Percentiles rank a stretch among this genome's conserved stretches.
Evolutionary conservation across 2,329 filamentous ascomycete genomes (phyloP).

Genomic region (Ascochyta rabiei): DNA sequence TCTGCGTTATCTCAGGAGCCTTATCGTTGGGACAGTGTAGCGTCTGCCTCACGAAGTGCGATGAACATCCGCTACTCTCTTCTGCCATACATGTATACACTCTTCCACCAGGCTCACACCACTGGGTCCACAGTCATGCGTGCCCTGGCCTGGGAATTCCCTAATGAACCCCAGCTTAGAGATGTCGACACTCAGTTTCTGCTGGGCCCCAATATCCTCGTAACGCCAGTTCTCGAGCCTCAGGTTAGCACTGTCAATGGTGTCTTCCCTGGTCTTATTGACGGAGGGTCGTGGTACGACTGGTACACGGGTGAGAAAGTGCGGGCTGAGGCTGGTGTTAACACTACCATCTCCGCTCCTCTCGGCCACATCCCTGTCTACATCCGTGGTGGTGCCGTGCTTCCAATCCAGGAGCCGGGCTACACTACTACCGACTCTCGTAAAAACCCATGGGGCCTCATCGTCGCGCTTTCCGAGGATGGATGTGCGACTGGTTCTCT

Average conservation of each 20-base stretch:
- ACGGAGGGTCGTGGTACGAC: conserved; percentile 73
- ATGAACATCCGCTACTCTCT: conserved; percentile 75
- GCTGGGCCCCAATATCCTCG: conserved; percentile 68
- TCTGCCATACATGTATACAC: conserved; percentile 77
- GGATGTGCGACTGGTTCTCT: conserved; percentile 66
- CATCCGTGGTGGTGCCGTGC: conserved; percentile 69
- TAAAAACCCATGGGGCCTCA: conserved; percentile 69
- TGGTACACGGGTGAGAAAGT: conserved; percentile 74
- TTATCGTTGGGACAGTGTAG: conserved; percentile 71
- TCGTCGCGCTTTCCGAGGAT: conserved; percentile 64
- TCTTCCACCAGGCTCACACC: conserved; percentile 69
- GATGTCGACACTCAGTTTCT: conserved; percentile 74
- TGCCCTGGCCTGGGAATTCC: conserved; percentile 76
- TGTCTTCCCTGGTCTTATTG: conserved; percentile 70
- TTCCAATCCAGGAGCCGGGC: conserved; percentile 71
- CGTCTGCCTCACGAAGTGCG: conserved; percentile 66
- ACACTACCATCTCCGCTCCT: conserved; percentile 66
- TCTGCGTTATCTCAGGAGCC: conserved; percentile 70
- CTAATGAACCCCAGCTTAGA: conserved; percentile 70
- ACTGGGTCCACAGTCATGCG: conserved; percentile 74
- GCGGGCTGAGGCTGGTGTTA: conserved; percentile 58
- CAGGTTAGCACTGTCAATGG: conserved; percentile 67
- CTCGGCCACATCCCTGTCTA: conserved; percentile 74
- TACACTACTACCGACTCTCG: conserved; percentile 70
- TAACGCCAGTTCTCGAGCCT: conserved; percentile 70